Conservation (phyloP, 179 eudicot species). For the Patellifolia procumbens region DNA sequence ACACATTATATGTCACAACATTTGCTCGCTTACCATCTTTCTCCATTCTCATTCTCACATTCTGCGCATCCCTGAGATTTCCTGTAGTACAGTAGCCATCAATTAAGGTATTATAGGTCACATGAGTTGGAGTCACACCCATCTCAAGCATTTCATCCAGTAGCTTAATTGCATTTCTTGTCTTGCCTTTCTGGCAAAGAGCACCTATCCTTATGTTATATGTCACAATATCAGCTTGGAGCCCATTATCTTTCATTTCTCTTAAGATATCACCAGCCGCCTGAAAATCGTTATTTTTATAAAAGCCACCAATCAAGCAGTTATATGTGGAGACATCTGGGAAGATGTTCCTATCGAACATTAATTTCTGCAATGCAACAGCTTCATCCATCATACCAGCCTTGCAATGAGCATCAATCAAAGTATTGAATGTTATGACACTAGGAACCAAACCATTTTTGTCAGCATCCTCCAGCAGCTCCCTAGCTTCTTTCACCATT, state of each 20-base stretch:
- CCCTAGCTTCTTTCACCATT: constrained; percentile 51
- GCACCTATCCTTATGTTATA: constrained; percentile 54
- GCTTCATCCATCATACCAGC: constrained; percentile 58
- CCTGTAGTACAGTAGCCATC: constrained; percentile 46
- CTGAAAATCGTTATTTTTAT: constrained; percentile 41
- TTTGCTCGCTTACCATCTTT: constrained; percentile 44
- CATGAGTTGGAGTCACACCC: constrained; percentile 40
- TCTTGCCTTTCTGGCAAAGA: constrained; percentile 45
- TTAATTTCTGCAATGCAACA: constrained; percentile 32
- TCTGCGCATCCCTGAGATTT: constrained; percentile 40
- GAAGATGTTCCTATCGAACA: constrained; percentile 39
- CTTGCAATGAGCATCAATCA: constrained; percentile 58
- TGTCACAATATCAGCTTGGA: constrained; percentile 42
- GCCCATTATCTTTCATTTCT: constrained; percentile 46
- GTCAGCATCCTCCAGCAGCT: constrained; percentile 42
- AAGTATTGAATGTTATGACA: constrained; percentile 47
- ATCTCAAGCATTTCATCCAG: constrained; percentile 40
- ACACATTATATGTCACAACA: constrained; percentile 46
- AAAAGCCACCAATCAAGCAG: constrained; percentile 57
- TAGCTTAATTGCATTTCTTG: constrained; percentile 41
- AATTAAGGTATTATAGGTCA: constrained; percentile 47
- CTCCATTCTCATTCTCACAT: constrained; percentile 42
- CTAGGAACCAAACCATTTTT: constrained; percentile 37
- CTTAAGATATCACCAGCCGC: constrained; percentile 41
- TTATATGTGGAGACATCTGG: constrained; percentile 60